A percentile compares a stretch with the other conserved stretches of the same genome.
These are phyloP conservation scores for Neurospora sp. DNA, from an alignment of 495 filamentous ascomycete genomes.

Conservation along the genomic window DNA sequence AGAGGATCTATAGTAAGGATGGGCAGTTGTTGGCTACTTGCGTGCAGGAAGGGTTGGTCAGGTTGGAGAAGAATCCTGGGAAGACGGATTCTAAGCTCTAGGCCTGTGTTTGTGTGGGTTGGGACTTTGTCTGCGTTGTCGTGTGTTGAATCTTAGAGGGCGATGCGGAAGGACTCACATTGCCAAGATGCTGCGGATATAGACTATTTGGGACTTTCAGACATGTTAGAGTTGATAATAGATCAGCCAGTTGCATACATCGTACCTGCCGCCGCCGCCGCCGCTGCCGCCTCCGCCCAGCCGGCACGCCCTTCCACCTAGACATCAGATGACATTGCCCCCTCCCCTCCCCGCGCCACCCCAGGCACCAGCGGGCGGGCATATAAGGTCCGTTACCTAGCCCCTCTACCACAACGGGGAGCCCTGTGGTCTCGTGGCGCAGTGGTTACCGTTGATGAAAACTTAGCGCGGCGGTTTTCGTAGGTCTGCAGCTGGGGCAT, in stretches of 20 bases:
- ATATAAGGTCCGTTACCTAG: background rate
- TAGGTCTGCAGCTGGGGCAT: too few species aligned
- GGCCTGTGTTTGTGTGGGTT: background rate
- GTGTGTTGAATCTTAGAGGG: background rate
- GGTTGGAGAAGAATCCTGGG: background rate
- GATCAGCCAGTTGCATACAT: background rate
- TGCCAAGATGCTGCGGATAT: background rate
- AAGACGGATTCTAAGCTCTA: background rate
- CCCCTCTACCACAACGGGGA: background rate
- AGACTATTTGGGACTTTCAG: background rate
- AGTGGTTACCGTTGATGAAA: background rate
- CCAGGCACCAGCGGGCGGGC: background rate
- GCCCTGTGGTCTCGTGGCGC: background rate
- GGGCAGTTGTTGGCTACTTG: conserved; percentile 77
- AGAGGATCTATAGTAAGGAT: conserved; percentile 78
- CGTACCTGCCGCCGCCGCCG: background rate
- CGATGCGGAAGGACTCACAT: background rate
- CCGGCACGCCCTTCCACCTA: background rate
- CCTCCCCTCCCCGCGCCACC: too few species aligned
- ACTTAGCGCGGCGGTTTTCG: too few species aligned
- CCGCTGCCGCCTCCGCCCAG: background rate
- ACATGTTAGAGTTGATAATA: too few species aligned
- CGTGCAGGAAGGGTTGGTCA: conserved; percentile 54
- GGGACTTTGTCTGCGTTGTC: too few species aligned
- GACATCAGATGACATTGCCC: background rate